Base-by-base conservation (phyloP, 1,284 basidiomycete species). In the Ustilago curta region DNA sequence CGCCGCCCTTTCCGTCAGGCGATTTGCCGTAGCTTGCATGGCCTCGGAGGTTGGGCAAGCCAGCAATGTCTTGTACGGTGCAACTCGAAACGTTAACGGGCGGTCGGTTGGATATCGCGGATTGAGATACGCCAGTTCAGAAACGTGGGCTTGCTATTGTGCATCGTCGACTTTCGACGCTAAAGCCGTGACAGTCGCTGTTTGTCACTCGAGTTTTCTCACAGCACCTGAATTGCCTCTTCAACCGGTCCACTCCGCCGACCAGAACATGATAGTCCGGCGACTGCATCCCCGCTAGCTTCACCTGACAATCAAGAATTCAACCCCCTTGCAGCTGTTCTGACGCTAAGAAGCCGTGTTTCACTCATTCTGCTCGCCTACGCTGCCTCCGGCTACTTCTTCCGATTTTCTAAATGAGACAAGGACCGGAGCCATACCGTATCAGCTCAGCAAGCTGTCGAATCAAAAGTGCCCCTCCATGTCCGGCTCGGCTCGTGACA, bases 191-290 rank as follows among this genome's bases (percentile, higher is more conserved):
- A 47, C 45, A 47, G 16, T 18, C 27, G 45, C 25, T 47, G 48
- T 49, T 32, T 37, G 49, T 51, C 49, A 37, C 49, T 32, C 48
- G n/a, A 35, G 48, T 19, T 29, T 49, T 12, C 9, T n/a, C n/a
- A 7, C 19, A 16, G 29, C 47, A 31, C 29, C 23, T 23, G 43
- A 25, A 8, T 45, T 6, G 25, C 16, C 18, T 35, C 31, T 9
- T 16, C 47, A 49, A 48, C 25, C 1, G 25, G n/a, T n/a, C n/a
- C n/a, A n/a, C n/a, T n/a, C n/a, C n/a, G n/a, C n/a, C n/a, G n/a
- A n/a, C n/a, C n/a, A n/a, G n/a, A n/a, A n/a, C n/a, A 18, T 47
- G 27, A 47, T 47, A 25, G 45, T 27, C 27, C 45, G 45, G 45
- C 27, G 14, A 47, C 45, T 29, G 45, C 25, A 47, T n/a, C 27